Evolutionary conservation across 495 filamentous ascomycete species (phyloP).

Genomic region (Amniculicola lignicola): DNA sequence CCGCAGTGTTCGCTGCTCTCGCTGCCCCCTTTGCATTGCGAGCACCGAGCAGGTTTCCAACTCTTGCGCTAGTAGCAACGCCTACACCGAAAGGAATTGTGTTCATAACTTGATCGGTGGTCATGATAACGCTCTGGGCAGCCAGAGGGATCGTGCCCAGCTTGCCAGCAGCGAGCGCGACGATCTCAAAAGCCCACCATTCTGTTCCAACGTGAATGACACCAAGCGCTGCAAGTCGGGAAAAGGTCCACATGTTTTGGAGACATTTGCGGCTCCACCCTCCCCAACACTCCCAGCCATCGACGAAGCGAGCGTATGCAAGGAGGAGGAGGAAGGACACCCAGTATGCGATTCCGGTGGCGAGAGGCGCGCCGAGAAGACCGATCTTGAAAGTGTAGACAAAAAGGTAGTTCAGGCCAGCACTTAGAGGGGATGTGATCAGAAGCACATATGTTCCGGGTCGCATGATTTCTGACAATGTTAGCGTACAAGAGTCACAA

Average conservation of each 20-base stretch:
- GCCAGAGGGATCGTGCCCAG: conserved; percentile 81
- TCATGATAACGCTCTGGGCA: conserved; percentile 92
- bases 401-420: conserved; percentile 73
- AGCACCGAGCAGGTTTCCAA: conserved; percentile 81
- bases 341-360: conserved; percentile 87
- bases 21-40: conserved; percentile 64
- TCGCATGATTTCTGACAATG: conserved; percentile 68
- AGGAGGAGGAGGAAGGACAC: conserved; percentile 74
- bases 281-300: conserved; percentile 78
- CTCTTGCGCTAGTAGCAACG: conserved; percentile 73
- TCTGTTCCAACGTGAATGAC: conserved; percentile 89
- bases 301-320: conserved; percentile 68
- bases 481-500: conserved; percentile 17
- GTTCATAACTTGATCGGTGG: conserved; percentile 86
- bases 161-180: conserved; percentile 81
- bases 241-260: conserved; percentile 67
- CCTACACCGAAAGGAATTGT: conserved; percentile 90
- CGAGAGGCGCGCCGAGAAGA: conserved; percentile 76
- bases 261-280: conserved; percentile 67
- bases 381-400: conserved; percentile 68
- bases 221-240: conserved; percentile 71
- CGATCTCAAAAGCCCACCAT: conserved; percentile 97
- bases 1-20: conserved; percentile 73
- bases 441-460: conserved; percentile 85
- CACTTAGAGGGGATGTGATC: conserved; percentile 78